Conservation (phyloP, 257 asterid species). For the Ilex aquifolium region DNA sequence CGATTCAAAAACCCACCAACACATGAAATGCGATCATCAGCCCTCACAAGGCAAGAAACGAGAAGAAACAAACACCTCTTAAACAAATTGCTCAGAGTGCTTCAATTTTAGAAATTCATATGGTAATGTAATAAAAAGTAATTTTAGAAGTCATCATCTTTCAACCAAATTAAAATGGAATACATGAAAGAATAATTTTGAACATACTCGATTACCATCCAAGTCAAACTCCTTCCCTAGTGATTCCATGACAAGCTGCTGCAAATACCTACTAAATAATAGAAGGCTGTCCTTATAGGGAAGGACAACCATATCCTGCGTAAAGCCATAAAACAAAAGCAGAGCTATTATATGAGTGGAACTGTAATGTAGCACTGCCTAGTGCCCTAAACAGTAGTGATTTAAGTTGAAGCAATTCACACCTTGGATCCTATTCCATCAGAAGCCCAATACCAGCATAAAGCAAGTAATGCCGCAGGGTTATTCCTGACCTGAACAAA, state of each 20-base stretch:
- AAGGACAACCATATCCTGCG: slow-evolving; percentile 99
- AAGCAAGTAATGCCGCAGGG: slow-evolving; percentile 92
- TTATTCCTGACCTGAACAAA: slow-evolving; percentile 65
- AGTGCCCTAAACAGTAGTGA: not conserved
- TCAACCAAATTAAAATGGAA: not conserved
- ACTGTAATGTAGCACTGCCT: not conserved
- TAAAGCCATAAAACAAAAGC: slow-evolving; percentile 16
- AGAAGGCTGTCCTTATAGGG: slow-evolving; percentile 96
- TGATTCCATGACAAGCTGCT: slow-evolving; percentile 99
- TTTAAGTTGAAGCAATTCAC: slow-evolving; percentile 14
- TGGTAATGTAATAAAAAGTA: not conserved
- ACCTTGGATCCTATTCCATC: slow-evolving; percentile 97
- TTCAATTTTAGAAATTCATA: too few relatives aligned
- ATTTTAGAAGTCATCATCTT: not conserved
- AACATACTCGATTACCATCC: slow-evolving; percentile 83
- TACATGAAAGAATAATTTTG: not conserved
- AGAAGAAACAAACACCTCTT: too few relatives aligned
- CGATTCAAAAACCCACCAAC: too few relatives aligned
- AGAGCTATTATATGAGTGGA: not conserved
- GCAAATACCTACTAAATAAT: slow-evolving; percentile 90
- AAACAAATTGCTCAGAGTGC: too few relatives aligned
- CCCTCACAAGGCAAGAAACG: too few relatives aligned
- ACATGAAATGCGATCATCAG: too few relatives aligned
- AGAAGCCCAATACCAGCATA: slow-evolving; percentile 98
- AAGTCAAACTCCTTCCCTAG: slow-evolving; percentile 98